phyloP scores from a whole-genome alignment of 163 green algal species.

The Coccomyxa subellipsoidea region DNA sequence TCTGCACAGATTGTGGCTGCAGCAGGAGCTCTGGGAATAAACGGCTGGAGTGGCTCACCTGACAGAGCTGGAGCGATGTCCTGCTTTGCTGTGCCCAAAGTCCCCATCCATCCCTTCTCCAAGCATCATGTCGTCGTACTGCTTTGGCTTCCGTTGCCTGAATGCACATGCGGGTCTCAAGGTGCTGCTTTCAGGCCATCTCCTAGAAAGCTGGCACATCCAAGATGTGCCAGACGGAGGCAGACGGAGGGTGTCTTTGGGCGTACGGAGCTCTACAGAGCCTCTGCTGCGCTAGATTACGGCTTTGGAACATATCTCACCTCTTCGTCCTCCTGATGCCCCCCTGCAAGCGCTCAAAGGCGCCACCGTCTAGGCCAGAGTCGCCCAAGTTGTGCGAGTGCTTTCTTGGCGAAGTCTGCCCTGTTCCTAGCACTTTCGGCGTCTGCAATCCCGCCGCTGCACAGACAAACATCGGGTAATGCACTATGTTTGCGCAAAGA shows the following conservation, averaged over 20 bases:
- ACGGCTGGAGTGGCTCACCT: not conserved
- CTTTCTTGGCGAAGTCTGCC: not conserved
- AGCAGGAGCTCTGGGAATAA: too few species aligned
- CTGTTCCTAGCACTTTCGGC: not conserved
- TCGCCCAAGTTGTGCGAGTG: not conserved
- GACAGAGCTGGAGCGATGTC: not conserved
- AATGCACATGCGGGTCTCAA: not conserved
- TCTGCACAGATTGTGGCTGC: too few species aligned
- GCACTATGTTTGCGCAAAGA: not conserved
- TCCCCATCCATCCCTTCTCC: not conserved
- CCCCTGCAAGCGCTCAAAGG: not conserved
- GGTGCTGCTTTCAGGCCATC: not conserved
- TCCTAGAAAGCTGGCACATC: not conserved
- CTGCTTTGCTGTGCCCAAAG: not conserved
- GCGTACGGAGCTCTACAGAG: not conserved
- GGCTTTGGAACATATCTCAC: not conserved
- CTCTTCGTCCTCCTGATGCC: constrained; percentile 6
- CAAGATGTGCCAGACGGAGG: not conserved
- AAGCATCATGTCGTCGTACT: not conserved
- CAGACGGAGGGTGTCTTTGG: not conserved
- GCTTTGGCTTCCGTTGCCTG: constrained; percentile 10
- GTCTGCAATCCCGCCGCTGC: not conserved
- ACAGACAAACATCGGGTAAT: not conserved
- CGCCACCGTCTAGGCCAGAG: not conserved
- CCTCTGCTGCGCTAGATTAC: not conserved